Evolutionary conservation across 768 basidiomycete species (phyloP), one percentile per base, ranked within the genome.

Genomic region (Lactarius quietus): DNA sequence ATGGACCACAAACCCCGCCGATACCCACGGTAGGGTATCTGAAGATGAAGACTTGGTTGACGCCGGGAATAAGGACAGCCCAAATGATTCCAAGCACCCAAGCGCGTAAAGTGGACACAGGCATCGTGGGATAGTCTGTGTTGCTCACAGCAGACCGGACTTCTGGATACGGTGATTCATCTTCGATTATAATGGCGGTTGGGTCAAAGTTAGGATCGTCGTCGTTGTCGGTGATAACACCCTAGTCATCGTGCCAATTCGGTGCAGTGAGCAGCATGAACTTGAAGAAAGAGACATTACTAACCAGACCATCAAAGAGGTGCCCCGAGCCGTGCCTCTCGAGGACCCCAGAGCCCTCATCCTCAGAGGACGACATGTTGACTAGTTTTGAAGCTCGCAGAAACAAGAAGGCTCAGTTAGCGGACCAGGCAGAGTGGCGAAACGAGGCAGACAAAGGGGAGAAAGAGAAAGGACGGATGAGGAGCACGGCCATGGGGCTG

Each of bases 321-420:
- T 31, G 14, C 3, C 14, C 43, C 3, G 1, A 15, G 51, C 31
- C 38, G 17, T 33, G 62, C 54, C 62, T 73, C 67, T 68, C 69
- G 29, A 61, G 57, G 56, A 68, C 69, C n/a, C 12, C 3, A 18
- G 62, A 61, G 28, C 64, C 59, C 66, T 72, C 71, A 60, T 72
- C 70, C 38, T 59, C 9, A 28, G 67, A 64, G 51, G 57, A 62
- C 39, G 68, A 66, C 64, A 53, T 70, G 65, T 55, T 61, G 36
- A 29, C 61, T 59, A 28, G 57, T 33, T 23, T 23, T 54, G 57
- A 20, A 31, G 26, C 33, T 48, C 28, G 43, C 60, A n/a, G 38
- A 20, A 26, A n/a, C 41, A 9, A 56, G 26, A 26, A n/a, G 33
- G 41, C 26, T 29, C 64, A 61, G 36, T 59, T 65, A 61, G 63